Evolutionary conservation across 2,329 filamentous ascomycete genomes (phyloP).

Genomic region (Epichloe gansuensis): DNA sequence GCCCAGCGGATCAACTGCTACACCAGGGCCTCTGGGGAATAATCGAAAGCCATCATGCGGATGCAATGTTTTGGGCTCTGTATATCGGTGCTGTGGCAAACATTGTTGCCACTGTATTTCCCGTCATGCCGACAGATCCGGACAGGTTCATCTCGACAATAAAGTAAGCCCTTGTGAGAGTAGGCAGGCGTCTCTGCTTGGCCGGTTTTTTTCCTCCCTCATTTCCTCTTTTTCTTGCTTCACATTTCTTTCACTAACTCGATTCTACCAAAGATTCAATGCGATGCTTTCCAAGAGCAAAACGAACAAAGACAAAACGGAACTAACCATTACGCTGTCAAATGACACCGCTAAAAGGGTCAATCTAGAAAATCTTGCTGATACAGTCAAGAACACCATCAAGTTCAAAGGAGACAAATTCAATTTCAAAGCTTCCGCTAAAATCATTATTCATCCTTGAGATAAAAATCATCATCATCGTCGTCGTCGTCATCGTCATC

Average conservation of each 20-base stretch:
- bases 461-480: not conserved
- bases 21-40: constrained; percentile 30
- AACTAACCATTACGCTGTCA: constrained; percentile 24
- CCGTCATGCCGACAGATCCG: constrained; percentile 26
- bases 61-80: constrained; percentile 39
- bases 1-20: constrained; percentile 33
- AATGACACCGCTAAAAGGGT: constrained; percentile 18
- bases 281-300: constrained; percentile 2
- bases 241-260: not conserved
- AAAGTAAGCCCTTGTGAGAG: constrained; percentile 19
- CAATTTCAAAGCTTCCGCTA: constrained; percentile 21
- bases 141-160: constrained; percentile 24
- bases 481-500: constrained; percentile 5
- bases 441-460: constrained; percentile 16
- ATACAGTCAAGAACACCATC: constrained; percentile 20
- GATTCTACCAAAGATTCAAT: not conserved
- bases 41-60: constrained; percentile 22
- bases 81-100: constrained; percentile 38
- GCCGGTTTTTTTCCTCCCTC: no score
- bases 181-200: not conserved
- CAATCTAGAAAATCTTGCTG: constrained; percentile 21
- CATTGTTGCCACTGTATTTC: constrained; percentile 30
- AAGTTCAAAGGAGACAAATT: constrained; percentile 21
- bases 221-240: not conserved
- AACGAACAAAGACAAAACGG: constrained; percentile 24